Percentiles rank a stretch among this genome's conserved stretches.
Conservation (phyloP, 163 green algal species). For the Scenedesmus sp. region DNA sequence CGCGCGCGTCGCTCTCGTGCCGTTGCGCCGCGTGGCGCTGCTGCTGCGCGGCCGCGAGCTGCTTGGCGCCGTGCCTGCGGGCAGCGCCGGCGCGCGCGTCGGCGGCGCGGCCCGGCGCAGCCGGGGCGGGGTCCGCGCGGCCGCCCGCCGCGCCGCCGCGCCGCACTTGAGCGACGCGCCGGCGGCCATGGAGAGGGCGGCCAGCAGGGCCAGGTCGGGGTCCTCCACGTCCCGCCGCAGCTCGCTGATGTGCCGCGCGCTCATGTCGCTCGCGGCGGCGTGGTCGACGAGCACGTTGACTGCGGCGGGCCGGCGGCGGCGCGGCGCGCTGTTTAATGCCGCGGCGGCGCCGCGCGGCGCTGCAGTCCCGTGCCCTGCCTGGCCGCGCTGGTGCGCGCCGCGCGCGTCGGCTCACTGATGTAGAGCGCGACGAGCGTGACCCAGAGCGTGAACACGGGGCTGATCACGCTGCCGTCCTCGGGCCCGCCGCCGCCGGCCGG, state of each 20-base stretch:
- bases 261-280: constrained; percentile 48
- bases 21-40: constrained; percentile 41
- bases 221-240: constrained; percentile 39
- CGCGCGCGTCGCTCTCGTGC: constrained; percentile 1
- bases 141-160: too few species aligned
- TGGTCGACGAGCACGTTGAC: constrained; percentile 68
- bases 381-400: too few species aligned
- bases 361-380: too few species aligned
- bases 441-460: constrained; percentile 86
- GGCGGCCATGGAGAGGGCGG: constrained; percentile 12
- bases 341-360: too few species aligned
- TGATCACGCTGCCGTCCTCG: constrained; percentile 63
- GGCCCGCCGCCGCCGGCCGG: neutral
- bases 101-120: too few species aligned
- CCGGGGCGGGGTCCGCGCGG: too few species aligned
- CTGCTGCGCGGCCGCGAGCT: constrained; percentile 45
- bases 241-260: constrained; percentile 49
- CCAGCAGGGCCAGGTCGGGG: constrained; percentile 34
- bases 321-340: too few species aligned
- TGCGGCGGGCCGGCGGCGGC: too few species aligned
- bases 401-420: constrained; percentile 42
- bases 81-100: too few species aligned
- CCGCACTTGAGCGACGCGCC: constrained; percentile 27
- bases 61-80: constrained; percentile 29
- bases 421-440: constrained; percentile 84